Evolutionary conservation across 495 filamentous ascomycete genomes (phyloP).

Genomic region (Talaromyces wortmannii): DNA sequence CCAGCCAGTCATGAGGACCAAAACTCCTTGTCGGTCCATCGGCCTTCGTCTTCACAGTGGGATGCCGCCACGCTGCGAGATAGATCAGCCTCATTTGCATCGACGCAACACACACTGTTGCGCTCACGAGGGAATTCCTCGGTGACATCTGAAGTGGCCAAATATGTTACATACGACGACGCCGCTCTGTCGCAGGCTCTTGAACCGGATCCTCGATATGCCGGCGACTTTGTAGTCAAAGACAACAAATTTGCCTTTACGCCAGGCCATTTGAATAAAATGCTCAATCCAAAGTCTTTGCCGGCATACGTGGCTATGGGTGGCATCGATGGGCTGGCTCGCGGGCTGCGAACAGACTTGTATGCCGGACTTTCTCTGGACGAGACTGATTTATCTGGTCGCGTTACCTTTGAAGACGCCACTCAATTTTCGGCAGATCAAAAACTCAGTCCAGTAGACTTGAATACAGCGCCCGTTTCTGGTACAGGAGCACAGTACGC

Average conservation of each 20-base stretch:
- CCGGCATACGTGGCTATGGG: conserved; percentile 64
- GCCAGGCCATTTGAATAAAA: conserved; percentile 65
- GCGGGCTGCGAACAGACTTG: conserved; percentile 59
- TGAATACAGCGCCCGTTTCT: not conserved
- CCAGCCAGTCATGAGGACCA: not conserved
- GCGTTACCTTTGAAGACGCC: conserved; percentile 56
- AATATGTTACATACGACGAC: conserved; percentile 33
- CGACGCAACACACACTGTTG: conserved; percentile 27
- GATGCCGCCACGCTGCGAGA: conserved; percentile 45
- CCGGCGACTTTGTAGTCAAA: conserved; percentile 55
- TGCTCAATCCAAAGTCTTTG: conserved; percentile 69
- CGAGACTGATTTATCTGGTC: conserved; percentile 50
- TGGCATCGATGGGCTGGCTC: conserved; percentile 60
- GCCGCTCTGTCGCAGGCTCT: conserved; percentile 48
- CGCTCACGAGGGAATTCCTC: conserved; percentile 38
- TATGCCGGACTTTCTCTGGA: conserved; percentile 59
- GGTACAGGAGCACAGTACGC: not conserved
- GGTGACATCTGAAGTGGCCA: conserved; percentile 16
- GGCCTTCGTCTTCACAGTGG: not conserved
- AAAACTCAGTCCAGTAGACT: not conserved
- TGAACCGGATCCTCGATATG: conserved; percentile 57
- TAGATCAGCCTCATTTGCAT: conserved; percentile 40
- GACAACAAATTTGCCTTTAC: conserved; percentile 68
- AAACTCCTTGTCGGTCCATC: not conserved
- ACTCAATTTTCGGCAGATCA: conserved; percentile 11